Base-by-base conservation (phyloP, 257 asterid genomes). In the Salvia hispanica region DNA sequence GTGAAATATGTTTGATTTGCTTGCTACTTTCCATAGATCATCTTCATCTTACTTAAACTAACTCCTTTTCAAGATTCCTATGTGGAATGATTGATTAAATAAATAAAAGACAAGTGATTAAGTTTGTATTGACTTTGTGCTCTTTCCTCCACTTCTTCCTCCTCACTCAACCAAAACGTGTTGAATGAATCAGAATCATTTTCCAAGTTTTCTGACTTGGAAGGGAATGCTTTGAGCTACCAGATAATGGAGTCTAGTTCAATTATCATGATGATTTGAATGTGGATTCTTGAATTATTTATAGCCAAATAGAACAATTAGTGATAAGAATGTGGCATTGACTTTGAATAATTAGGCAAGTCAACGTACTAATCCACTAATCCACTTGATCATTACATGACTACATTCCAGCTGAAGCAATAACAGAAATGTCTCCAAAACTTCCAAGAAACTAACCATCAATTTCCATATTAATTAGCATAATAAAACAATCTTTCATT, bases 91-190 rank as follows among this genome's bases (percentile, higher is more conserved):
- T 14, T 42, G 10, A 40, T 7, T 28, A 40, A 25, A 45, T 52
- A 42, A 43, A 5, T 13, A 14, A 53, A 33, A 53, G 37, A 31
- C 31, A 63, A 13, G 8, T 14, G 6, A 64, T 40, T 2, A 39
- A 59, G 28, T 39, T 58, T 58, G 44, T 57, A 6, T 11, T 63
- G 68, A 45, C 56, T 44, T 46, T 53, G 11, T 8, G 62, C 45
- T 13, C 12, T 25, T 62, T 51, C 54, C 58, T 40, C 43, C 63
- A 18, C 31, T 58, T 14, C 65, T 14, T 40, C 34, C 9, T 45
- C 53, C 43, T 4, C 47, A 72, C 67, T 72, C 72, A 56, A 64
- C 67, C 16, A n/a, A 64, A 70, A 58, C 74, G 79, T 71, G 79
- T 78, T 12, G 15, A 56, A 59, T 25, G 58, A 68, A 69, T 69